Conservation (phyloP, 192 early-diverging fungal species). For the Ambispora gerdemannii region DNA sequence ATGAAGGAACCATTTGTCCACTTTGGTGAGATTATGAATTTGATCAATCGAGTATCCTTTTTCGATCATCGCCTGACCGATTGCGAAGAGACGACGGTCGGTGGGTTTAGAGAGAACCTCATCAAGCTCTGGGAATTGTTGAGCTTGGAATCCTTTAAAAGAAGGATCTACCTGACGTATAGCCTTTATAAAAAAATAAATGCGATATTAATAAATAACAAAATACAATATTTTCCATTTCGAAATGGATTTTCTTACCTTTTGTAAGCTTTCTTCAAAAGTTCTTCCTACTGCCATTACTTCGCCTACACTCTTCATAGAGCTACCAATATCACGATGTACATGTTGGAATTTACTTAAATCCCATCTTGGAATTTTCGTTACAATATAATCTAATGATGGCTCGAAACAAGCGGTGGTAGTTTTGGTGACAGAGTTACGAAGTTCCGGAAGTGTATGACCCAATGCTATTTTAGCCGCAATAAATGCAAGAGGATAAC, state of each 20-base stretch:
- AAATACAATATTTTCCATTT: constrained; percentile 42
- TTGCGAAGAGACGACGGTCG: constrained; percentile 92
- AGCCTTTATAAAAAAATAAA: constrained; percentile 44
- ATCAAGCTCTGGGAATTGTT: constrained; percentile 64
- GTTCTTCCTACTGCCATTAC: constrained; percentile 97
- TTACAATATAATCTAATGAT: constrained; percentile 86
- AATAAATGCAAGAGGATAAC: constrained; percentile 97
- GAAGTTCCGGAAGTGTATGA: constrained; percentile 88
- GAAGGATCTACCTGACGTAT: constrained; percentile 91
- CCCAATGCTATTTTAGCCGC: constrained; percentile 95
- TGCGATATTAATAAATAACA: background rate
- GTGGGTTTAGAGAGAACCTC: constrained; percentile 87
- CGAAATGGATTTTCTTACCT: constrained; percentile 92
- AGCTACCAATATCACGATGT: constrained; percentile 79
- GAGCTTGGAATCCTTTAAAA: constrained; percentile 76
- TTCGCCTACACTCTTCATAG: constrained; percentile 98
- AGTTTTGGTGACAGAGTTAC: constrained; percentile 91
- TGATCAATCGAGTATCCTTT: constrained; percentile 88
- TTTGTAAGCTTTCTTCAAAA: constrained; percentile 97
- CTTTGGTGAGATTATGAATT: constrained; percentile 85
- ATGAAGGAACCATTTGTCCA: constrained; percentile 98
- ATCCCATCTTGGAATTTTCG: constrained; percentile 89
- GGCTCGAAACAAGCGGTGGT: constrained; percentile 99
- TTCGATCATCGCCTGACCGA: constrained; percentile 88
- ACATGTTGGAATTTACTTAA: constrained; percentile 95